Conservation (phyloP, 306 rosid species). For the Prunus dulcis region DNA sequence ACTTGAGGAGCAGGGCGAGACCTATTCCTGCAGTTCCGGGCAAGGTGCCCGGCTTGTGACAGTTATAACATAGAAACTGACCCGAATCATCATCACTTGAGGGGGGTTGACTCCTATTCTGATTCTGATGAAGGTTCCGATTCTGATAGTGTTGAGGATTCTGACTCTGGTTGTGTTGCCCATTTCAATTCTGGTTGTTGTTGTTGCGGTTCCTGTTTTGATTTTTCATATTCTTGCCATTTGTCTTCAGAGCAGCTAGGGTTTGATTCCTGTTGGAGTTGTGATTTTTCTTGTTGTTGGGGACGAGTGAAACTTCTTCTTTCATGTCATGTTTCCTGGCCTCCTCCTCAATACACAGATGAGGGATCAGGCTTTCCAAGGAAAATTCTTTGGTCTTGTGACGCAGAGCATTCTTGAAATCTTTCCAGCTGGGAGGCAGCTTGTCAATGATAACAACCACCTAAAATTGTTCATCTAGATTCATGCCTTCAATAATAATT, state of each 20-base stretch:
- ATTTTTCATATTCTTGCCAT: not conserved
- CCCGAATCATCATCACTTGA: not conserved
- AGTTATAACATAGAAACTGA: not conserved
- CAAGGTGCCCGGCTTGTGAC: not conserved
- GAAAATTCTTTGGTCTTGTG: not conserved
- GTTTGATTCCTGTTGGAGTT: not conserved
- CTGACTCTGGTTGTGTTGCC: too few species aligned
- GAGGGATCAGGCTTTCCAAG: not conserved
- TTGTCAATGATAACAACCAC: not conserved
- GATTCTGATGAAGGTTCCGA: too few species aligned
- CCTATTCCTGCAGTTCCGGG: not conserved
- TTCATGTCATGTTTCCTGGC: conserved; percentile 1
- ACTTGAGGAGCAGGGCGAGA: too few species aligned
- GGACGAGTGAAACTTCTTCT: not conserved
- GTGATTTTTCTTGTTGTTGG: not conserved
- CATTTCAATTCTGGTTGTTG: not conserved
- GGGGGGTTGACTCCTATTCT: not conserved
- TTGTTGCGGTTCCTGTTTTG: not conserved
- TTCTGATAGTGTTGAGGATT: too few species aligned
- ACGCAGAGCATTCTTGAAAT: not conserved
- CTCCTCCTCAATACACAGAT: not conserved
- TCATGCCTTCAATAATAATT: not conserved
- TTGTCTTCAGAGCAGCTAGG: not conserved
- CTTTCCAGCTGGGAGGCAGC: not conserved
- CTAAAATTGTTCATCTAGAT: not conserved